phyloP scores from a whole-genome alignment of 164 flowering plant species.

The Umbellularia californica region DNA sequence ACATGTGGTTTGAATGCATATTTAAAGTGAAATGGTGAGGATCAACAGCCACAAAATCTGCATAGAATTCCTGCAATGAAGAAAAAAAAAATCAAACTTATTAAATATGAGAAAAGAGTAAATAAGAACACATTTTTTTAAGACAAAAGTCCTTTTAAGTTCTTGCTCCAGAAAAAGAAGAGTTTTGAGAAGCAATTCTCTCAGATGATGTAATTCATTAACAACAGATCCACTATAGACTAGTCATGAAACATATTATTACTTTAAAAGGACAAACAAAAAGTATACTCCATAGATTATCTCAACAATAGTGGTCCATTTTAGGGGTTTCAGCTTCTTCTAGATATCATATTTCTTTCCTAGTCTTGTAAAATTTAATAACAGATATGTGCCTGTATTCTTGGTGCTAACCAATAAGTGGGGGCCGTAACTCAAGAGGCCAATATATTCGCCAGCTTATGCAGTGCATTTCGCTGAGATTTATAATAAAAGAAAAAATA shows the following conservation, averaged over 20 bases:
- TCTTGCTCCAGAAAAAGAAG: not conserved
- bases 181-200: not conserved
- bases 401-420: no score
- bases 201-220: not conserved
- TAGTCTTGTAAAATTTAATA: no score
- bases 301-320: not conserved
- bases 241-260: no score
- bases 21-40: constrained; percentile 78
- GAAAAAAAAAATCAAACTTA: not conserved
- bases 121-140: not conserved
- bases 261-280: not conserved
- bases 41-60: constrained; percentile 86
- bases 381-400: no score
- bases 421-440: no score
- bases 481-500: no score
- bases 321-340: not conserved
- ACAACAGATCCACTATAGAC: no score
- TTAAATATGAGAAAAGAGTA: not conserved
- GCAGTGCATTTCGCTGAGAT: no score
- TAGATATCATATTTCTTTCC: no score
- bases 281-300: not conserved
- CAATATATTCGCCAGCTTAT: no score
- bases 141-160: not conserved
- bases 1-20: constrained; percentile 59
- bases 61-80: constrained; percentile 85